Percentiles rank a stretch among this genome's conserved stretches.
Evolutionary conservation across 768 basidiomycete species (phyloP).

Genomic region (Cyclocybe cylindracea): DNA sequence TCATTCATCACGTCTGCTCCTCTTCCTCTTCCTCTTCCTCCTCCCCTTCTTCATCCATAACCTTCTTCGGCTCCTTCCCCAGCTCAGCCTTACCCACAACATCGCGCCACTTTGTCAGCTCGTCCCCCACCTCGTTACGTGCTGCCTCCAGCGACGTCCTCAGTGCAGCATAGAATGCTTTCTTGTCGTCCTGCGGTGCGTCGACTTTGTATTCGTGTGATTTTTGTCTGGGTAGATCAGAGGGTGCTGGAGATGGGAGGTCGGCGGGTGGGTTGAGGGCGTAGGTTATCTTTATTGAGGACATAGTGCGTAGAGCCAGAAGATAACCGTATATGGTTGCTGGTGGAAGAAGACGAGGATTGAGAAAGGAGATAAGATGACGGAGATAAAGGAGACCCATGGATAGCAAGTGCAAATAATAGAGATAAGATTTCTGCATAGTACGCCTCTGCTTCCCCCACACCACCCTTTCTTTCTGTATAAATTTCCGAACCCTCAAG

Average conservation of each 20-base stretch:
- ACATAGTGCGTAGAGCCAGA: neutral
- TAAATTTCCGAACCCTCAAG: neutral
- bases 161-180: conserved; percentile 52
- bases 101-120: conserved; percentile 77
- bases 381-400: neutral
- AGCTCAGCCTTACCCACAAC: conserved; percentile 65
- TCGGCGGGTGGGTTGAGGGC: conserved; percentile 17
- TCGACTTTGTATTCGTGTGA: conserved; percentile 13
- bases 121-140: conserved; percentile 57
- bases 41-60: conserved; percentile 44
- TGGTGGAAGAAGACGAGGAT: neutral
- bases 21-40: conserved; percentile 20
- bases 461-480: neutral
- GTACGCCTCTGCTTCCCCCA: conserved; percentile 1
- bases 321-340: neutral
- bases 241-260: neutral
- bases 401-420: conserved; percentile 13
- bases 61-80: conserved; percentile 54
- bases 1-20: conserved; percentile 1
- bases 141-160: conserved; percentile 51
- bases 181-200: conserved; percentile 20
- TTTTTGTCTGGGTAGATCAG: conserved; percentile 7
- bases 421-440: conserved; percentile 11
- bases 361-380: neutral
- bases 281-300: conserved; percentile 23